Percentiles rank a stretch among this genome's conserved stretches.
Conservation (phyloP, 164 flowering plant species). For the Vitis riparia region DNA sequence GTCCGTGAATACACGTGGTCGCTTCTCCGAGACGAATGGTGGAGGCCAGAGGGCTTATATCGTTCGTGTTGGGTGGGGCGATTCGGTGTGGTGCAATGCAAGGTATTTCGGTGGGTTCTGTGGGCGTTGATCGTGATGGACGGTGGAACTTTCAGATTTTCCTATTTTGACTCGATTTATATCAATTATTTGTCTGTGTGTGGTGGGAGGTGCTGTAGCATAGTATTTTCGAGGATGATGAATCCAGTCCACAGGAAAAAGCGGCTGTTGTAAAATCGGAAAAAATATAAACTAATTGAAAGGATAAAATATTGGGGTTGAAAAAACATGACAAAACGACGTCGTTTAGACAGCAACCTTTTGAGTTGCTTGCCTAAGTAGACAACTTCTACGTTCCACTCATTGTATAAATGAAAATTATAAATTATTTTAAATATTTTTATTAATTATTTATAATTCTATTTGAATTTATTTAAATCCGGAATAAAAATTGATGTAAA, state of each 20-base stretch:
- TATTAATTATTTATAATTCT: too few relatives aligned
- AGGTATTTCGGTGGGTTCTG: background rate
- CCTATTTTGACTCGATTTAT: background rate
- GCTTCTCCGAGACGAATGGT: conserved; percentile 17
- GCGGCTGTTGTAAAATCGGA: background rate
- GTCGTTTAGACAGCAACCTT: too few relatives aligned
- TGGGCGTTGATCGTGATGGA: background rate
- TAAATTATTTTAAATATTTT: too few relatives aligned
- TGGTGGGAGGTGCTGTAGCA: background rate
- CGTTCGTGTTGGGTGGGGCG: background rate
- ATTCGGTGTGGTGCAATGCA: background rate
- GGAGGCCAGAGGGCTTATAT: background rate
- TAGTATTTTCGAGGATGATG: conserved; percentile 1
- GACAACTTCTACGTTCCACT: background rate
- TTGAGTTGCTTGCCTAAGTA: too few relatives aligned
- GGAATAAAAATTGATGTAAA: too few relatives aligned
- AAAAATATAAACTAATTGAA: background rate
- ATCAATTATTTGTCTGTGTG: background rate
- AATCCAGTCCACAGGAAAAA: conserved; percentile 10
- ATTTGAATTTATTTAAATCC: too few relatives aligned
- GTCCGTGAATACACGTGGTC: background rate
- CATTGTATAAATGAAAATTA: too few relatives aligned
- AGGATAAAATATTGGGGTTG: too few relatives aligned
- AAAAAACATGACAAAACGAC: too few relatives aligned
- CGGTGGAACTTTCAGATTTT: background rate